Percentiles rank a stretch among this genome's conserved stretches.
phyloP scores from a whole-genome alignment of 306 rosid species.

The Dalbergia cochinchinensis region DNA sequence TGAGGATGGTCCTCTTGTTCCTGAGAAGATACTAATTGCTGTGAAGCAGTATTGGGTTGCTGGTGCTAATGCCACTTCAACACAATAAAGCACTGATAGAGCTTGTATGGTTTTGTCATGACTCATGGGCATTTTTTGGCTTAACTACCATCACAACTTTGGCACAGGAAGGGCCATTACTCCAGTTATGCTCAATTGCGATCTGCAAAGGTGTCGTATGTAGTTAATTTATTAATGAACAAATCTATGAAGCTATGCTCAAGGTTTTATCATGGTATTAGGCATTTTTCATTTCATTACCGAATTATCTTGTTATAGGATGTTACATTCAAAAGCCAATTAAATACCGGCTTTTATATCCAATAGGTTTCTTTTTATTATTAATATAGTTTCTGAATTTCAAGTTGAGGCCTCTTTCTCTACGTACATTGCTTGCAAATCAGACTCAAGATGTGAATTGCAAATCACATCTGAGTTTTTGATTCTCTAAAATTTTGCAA shows the following conservation, averaged over 20 bases:
- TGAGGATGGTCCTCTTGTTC: constrained; percentile 94
- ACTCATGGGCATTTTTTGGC: constrained; percentile 53
- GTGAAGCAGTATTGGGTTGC: constrained; percentile 96
- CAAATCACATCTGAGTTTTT: neutral
- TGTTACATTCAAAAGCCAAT: constrained; percentile 45
- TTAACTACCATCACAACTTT: constrained; percentile 29
- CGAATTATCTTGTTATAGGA: constrained; percentile 42
- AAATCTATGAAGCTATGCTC: constrained; percentile 43
- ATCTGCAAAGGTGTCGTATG: constrained; percentile 24
- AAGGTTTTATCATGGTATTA: constrained; percentile 36
- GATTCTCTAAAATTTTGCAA: neutral
- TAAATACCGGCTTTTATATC: neutral
- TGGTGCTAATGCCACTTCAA: constrained; percentile 73
- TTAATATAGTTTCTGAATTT: neutral
- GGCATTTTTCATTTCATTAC: constrained; percentile 39
- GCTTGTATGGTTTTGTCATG: constrained; percentile 45
- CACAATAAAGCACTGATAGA: constrained; percentile 49
- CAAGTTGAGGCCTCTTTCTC: constrained; percentile 13
- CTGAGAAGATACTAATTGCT: constrained; percentile 88
- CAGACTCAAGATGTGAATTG: neutral
- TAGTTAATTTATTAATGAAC: constrained; percentile 39
- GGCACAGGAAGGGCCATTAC: constrained; percentile 38
- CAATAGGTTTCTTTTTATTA: neutral
- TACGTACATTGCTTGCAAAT: constrained; percentile 1
- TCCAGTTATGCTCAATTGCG: constrained; percentile 27